phyloP scores from a whole-genome alignment of 371 early-diverging fungal species.

The Mortierella polycephala region DNA sequence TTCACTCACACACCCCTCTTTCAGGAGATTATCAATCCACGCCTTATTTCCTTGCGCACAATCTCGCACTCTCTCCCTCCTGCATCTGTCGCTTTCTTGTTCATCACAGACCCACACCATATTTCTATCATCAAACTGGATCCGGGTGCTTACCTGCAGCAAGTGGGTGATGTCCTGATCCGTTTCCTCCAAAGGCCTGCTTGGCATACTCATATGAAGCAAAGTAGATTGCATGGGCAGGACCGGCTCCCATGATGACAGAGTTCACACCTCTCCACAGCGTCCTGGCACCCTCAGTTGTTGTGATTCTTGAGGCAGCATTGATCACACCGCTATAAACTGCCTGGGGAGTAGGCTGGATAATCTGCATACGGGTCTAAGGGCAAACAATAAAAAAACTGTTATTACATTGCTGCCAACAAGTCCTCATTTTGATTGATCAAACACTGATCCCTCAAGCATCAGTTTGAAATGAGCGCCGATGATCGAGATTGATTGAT shows the following conservation, averaged over 20 bases:
- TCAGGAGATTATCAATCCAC: too few species aligned
- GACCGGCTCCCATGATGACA: slow-evolving; percentile 94
- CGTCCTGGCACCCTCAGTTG: slow-evolving; percentile 79
- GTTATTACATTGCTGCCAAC: neutral
- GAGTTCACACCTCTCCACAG: slow-evolving; percentile 95
- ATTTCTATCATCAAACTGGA: neutral
- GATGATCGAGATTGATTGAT: neutral
- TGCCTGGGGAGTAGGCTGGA: slow-evolving; percentile 66
- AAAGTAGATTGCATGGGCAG: slow-evolving; percentile 96
- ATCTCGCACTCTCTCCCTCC: neutral
- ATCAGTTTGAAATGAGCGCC: neutral
- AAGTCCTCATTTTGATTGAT: too few species aligned
- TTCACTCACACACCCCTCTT: neutral
- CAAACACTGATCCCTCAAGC: too few species aligned
- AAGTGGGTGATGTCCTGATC: slow-evolving; percentile 66
- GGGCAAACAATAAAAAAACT: slow-evolving; percentile 4
- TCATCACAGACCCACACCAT: neutral
- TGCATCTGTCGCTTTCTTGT: too few species aligned
- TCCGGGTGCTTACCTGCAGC: slow-evolving; percentile 65
- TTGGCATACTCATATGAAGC: slow-evolving; percentile 94
- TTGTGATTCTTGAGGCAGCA: slow-evolving; percentile 72
- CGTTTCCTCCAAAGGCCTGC: slow-evolving; percentile 70
- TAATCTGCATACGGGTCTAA: slow-evolving; percentile 92
- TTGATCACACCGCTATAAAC: slow-evolving; percentile 73
- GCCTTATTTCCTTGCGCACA: too few species aligned